These are phyloP conservation scores for Brasilioporus rufonigricans DNA, from an alignment of 768 basidiomycete genomes.

Conservation along the genomic window DNA sequence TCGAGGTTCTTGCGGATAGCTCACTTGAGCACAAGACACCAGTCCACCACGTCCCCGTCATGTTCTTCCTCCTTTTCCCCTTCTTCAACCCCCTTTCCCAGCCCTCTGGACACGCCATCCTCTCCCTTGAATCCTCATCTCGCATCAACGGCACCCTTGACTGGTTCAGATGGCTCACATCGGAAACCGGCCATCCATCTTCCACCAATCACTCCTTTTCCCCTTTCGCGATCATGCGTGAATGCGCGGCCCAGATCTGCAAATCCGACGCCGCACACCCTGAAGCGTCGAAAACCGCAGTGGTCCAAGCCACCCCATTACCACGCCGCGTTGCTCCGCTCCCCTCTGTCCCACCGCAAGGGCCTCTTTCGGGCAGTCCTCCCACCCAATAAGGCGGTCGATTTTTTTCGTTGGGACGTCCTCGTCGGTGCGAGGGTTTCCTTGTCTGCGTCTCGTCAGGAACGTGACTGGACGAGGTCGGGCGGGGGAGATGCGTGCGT, in stretches of 20 bases:
- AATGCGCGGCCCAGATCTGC: slow-evolving; percentile 3
- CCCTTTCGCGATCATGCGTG: slow-evolving; percentile 2
- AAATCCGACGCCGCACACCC: slow-evolving; percentile 3
- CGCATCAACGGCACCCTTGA: not conserved
- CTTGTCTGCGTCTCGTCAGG: not conserved
- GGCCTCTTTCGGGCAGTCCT: slow-evolving; percentile 25
- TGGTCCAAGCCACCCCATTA: slow-evolving; percentile 30
- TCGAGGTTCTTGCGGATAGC: slow-evolving; percentile 29
- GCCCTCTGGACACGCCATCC: not conserved
- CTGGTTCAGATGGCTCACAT: not conserved
- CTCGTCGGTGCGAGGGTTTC: slow-evolving; percentile 1
- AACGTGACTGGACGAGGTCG: not conserved
- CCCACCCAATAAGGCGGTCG: slow-evolving; percentile 17
- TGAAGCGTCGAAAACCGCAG: slow-evolving; percentile 12
- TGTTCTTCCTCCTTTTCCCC: not conserved
- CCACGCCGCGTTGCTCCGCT: slow-evolving; percentile 27
- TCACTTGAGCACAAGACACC: slow-evolving; percentile 11
- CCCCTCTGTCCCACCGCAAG: slow-evolving; percentile 23
- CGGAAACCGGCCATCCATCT: not conserved
- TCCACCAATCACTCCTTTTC: not conserved
- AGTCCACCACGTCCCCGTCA: not conserved
- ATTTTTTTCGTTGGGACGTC: slow-evolving; percentile 28
- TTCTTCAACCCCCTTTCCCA: not conserved
- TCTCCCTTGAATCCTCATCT: not conserved
- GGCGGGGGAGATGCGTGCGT: not conserved